A percentile compares a stretch with the other conserved stretches of the same genome.
Conservation (phyloP, 2,329 filamentous ascomycete species). For the Paecilomyces niveus region DNA sequence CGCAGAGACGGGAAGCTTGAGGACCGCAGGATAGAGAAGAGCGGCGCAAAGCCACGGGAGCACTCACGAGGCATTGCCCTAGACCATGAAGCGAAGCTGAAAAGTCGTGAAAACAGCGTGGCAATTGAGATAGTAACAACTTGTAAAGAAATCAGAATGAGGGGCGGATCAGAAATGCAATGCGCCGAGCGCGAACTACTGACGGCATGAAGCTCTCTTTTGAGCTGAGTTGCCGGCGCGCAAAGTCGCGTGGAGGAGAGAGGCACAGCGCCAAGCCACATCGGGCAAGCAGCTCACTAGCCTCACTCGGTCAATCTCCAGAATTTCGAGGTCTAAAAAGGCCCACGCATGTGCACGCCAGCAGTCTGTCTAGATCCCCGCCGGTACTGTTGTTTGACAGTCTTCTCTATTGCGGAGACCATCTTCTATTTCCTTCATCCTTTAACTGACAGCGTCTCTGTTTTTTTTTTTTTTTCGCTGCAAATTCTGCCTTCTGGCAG, state of each 20-base stretch:
- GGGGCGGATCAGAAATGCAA: neutral
- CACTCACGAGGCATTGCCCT: constrained; percentile 36
- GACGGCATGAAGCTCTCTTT: neutral
- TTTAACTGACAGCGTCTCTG: constrained; percentile 4
- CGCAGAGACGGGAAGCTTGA: neutral
- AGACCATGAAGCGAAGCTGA: constrained; percentile 14
- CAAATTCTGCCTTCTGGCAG: constrained; percentile 24
- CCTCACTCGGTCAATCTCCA: constrained; percentile 24
- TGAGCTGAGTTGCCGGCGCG: neutral
- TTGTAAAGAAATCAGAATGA: neutral
- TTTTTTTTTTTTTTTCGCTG: constrained; percentile 4
- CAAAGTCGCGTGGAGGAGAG: constrained; percentile 21
- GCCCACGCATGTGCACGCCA: constrained; percentile 11
- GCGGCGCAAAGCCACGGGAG: constrained; percentile 7
- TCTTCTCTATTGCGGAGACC: constrained; percentile 6
- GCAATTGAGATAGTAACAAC: constrained; percentile 4
- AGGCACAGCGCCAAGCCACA: constrained; percentile 26
- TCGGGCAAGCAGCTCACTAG: constrained; percentile 34
- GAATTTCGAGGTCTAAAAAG: constrained; percentile 22
- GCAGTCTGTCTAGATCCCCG: constrained; percentile 13
- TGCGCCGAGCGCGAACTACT: neutral
- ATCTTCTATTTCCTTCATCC: constrained; percentile 5
- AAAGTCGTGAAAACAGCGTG: constrained; percentile 25
- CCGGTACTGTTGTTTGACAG: constrained; percentile 13
- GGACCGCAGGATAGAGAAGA: neutral